These are phyloP conservation scores for Solanum arcanum DNA, from an alignment of 257 asterid genomes.

Conservation along the genomic window DNA sequence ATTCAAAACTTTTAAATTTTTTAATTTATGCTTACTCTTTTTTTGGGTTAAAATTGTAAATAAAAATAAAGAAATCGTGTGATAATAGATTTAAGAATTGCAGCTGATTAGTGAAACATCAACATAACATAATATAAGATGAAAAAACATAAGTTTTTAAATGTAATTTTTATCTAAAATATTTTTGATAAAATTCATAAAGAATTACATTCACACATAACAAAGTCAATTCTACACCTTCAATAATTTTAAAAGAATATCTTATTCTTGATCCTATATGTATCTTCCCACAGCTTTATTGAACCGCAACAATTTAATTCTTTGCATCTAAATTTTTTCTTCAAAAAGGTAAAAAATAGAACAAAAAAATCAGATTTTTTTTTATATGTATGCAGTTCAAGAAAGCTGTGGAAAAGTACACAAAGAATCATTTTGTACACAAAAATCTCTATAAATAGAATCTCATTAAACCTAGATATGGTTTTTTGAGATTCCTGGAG, in stretches of 20 bases:
- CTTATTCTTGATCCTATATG: constrained; percentile 8
- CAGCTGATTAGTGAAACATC: too few relatives aligned
- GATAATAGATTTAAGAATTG: too few relatives aligned
- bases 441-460: background rate
- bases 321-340: background rate
- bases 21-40: too few relatives aligned
- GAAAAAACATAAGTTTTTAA: too few relatives aligned
- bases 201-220: background rate
- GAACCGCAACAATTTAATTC: constrained; percentile 36
- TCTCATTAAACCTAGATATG: constrained; percentile 10
- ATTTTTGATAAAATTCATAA: background rate
- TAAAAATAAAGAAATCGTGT: too few relatives aligned
- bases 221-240: background rate
- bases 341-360: background rate
- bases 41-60: too few relatives aligned
- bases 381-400: constrained; percentile 55
- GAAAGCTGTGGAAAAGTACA: constrained; percentile 96
- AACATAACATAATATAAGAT: too few relatives aligned
- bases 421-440: constrained; percentile 34
- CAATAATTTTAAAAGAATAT: background rate
- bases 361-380: background rate
- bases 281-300: constrained; percentile 93
- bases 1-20: too few relatives aligned
- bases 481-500: constrained; percentile 7
- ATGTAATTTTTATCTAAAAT: too few relatives aligned